Evolutionary conservation across 2,329 filamentous ascomycete species (phyloP).

Genomic region (Cercospora sojina): DNA sequence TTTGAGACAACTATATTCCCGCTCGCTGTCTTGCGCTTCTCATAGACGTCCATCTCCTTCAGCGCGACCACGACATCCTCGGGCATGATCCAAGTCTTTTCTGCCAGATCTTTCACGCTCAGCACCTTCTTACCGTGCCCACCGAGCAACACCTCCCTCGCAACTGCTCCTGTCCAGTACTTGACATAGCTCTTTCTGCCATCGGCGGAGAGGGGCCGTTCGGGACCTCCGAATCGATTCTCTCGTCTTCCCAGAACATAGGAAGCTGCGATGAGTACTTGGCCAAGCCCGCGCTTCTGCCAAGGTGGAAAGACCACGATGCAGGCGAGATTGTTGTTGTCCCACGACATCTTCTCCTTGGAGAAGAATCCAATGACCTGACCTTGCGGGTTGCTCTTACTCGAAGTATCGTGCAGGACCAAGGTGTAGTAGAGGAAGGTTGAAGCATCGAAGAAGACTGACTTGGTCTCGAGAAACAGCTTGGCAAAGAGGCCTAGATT

Average conservation of each 20-base stretch:
- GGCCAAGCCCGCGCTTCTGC: constrained; percentile 85
- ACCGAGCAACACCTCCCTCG: constrained; percentile 58
- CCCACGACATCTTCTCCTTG: constrained; percentile 98
- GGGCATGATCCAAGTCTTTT: constrained; percentile 75
- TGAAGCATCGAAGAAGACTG: constrained; percentile 93
- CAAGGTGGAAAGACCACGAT: constrained; percentile 95
- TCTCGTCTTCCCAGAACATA: constrained; percentile 89
- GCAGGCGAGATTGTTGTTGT: constrained; percentile 95
- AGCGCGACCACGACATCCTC: constrained; percentile 81
- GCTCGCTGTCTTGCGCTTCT: constrained; percentile 54
- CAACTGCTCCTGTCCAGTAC: constrained; percentile 84
- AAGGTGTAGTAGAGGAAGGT: constrained; percentile 95
- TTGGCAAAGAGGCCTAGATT: constrained; percentile 96
- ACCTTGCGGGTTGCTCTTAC: constrained; percentile 24
- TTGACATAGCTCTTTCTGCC: constrained; percentile 78
- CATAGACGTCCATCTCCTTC: constrained; percentile 73
- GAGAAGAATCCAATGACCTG: constrained; percentile 95
- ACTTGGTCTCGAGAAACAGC: constrained; percentile 96
- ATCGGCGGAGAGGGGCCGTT: constrained; percentile 86
- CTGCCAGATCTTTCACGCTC: constrained; percentile 69
- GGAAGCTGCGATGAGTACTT: constrained; percentile 85
- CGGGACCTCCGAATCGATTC: constrained; percentile 81
- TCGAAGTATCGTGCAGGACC: constrained; percentile 57
- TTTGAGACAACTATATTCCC: constrained; percentile 56
- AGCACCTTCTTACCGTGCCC: constrained; percentile 51